Conservation (phyloP, 768 basidiomycete genomes). For the Lactarius deliciosus region DNA sequence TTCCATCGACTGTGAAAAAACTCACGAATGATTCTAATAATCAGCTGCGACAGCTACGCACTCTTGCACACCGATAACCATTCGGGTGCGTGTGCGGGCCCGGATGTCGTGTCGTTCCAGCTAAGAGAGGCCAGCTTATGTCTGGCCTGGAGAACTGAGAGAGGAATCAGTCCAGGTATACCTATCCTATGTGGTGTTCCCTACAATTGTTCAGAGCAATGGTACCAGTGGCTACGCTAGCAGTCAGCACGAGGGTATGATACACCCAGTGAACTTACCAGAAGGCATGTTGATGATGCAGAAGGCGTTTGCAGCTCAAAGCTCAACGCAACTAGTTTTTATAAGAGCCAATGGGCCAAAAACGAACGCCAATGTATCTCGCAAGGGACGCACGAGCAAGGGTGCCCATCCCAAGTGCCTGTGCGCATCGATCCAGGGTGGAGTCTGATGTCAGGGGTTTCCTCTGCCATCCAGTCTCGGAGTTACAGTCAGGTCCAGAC, state of each 20-base stretch:
- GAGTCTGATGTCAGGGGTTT: slow-evolving; percentile 14
- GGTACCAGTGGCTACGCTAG: slow-evolving; percentile 22
- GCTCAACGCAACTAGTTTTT: slow-evolving; percentile 13
- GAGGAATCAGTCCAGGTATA: slow-evolving; percentile 7
- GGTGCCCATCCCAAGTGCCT: slow-evolving; percentile 5
- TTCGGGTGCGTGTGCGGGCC: slow-evolving; percentile 42
- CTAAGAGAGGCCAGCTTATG: slow-evolving; percentile 38
- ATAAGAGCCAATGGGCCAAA: slow-evolving; percentile 13
- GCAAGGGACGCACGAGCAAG: slow-evolving; percentile 10
- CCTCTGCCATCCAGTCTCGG: slow-evolving; percentile 9
- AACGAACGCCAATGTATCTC: background rate
- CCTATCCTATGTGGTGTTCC: background rate
- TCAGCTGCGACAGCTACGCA: slow-evolving; percentile 31
- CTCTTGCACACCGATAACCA: slow-evolving; percentile 64
- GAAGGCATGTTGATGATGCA: slow-evolving; percentile 20
- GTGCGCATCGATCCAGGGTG: slow-evolving; percentile 17
- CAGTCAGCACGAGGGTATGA: slow-evolving; percentile 12
- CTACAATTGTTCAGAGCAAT: slow-evolving; percentile 31
- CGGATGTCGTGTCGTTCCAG: slow-evolving; percentile 43
- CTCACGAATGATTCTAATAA: background rate
- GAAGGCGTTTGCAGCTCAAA: slow-evolving; percentile 2
- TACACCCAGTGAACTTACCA: slow-evolving; percentile 10
- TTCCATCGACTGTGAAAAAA: slow-evolving; percentile 25
- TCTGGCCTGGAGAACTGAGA: slow-evolving; percentile 41
- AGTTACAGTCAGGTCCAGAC: slow-evolving; percentile 11